Evolutionary conservation across 345 rosid genomes (phyloP), one percentile per base, ranked within the genome.

Genomic region (Clausena lansium): DNA sequence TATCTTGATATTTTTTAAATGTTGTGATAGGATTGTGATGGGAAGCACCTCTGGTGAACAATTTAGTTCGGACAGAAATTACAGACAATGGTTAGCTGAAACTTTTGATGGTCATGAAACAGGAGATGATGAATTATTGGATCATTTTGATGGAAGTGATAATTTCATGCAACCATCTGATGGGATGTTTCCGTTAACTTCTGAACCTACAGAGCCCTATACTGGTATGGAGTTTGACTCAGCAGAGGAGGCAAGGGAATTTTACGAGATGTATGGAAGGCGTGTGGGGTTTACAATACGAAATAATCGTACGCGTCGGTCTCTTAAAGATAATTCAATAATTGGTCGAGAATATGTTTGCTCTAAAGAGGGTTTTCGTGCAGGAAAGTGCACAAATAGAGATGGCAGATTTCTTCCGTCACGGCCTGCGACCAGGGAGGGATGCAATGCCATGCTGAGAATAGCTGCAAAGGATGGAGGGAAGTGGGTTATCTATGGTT

Each of bases 281-380:
- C 79, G 15, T 5, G 61, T 81, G 76, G 84, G 86, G 17, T 85
- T 83, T 65, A 85, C 88, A 25, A 85, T 85, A 70, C 77, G 86
- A 20, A 85, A 79, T 47, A 83, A 85, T 65, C 86, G 88, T 67
- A 82, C 82, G 32, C 88, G 85, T 5, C 59, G 82, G 32, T 85
- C 88, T 36, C 84, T 85, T 64, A 82, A 85, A 75, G 84, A 85
- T 76, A 85, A 80, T 45, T 85, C 88, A 1, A 83, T 85, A 78
- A 82, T 82, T 72, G 87, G 85, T 54, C 80, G 87, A 30, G 87
- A 85, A 76, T 82, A 76, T 85, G 85, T 82, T 62, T 85, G 88
- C 77, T 82, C 85, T 24, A 82, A 82, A 73, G 85, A 82, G 76
- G 88, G 85, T 33, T 85, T 80, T 59, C 77, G 81, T 76, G 79